Base-by-base conservation (phyloP, 495 filamentous ascomycete species). In the Cetradonia linearis region DNA sequence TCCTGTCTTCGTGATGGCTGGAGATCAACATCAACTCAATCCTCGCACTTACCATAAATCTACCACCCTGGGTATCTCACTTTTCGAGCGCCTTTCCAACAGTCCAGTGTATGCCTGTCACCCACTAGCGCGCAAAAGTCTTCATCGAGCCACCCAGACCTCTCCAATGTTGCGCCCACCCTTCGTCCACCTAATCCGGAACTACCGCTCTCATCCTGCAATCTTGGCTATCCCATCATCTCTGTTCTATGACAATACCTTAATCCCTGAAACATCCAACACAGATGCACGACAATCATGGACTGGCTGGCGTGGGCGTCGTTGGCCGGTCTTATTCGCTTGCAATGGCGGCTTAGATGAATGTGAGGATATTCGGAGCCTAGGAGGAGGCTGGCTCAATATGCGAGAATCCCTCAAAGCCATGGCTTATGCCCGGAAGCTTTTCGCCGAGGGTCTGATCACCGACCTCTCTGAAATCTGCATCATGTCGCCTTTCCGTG, bases 161-260 rank as follows among this genome's bases (percentile, higher is more conserved):
- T 53, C 70, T 56, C 73, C 71, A 27, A 76, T 76, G 49, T 60
- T 73, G 16, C 73, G 73, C 7, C 77, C 80, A 31, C 69, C 79
- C 2, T 83, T 83, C 60, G 68, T 75, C 37, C 81, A 81, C 53
- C 70, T 83, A 0, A 73, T 76, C n/a, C 70, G 76, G n/a, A 83
- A 83, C 64, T 82, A 82, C 65, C 76, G 80, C 50, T 81, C 79
- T 23, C 80, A 83, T 62, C 76, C 78, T 4, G 73, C 80, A 48
- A 82, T 83, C 62, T 66, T 83, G 25, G 75, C 78, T 1, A 70
- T 79, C 18, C 78, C 79, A 7, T 79, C 74, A 9, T 60, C 69
- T 0, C 70, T 82, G 16, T 82, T 81, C 65, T 83, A 83, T 64
- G 49, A 71, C 62, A 74, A 82, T 61, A 82, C 78, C 0, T 70